Conservation (phyloP, 257 asterid species). For the Nicotiana obtusifolia region DNA sequence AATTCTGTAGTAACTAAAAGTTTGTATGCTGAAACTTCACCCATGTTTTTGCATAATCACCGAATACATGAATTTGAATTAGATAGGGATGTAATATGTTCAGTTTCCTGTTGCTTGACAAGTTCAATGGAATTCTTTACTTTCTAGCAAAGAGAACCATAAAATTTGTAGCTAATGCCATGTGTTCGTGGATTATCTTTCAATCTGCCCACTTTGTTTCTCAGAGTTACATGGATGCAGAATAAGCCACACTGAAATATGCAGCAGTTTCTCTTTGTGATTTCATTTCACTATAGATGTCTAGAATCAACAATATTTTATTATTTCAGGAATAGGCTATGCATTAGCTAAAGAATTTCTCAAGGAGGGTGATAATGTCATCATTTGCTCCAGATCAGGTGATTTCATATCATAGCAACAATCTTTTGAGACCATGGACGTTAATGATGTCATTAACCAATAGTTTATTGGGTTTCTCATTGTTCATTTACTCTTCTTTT, state of each 20-base stretch:
- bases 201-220: background rate
- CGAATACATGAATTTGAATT: background rate
- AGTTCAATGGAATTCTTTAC: background rate
- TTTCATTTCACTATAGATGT: background rate
- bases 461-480: background rate
- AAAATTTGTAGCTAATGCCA: background rate
- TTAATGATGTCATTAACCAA: background rate
- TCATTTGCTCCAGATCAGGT: slow-evolving; percentile 93
- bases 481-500: background rate
- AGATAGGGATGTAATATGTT: background rate
- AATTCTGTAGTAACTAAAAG: background rate
- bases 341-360: slow-evolving; percentile 90
- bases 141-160: background rate
- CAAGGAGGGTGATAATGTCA: slow-evolving; percentile 83
- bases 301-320: background rate
- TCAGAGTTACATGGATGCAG: background rate
- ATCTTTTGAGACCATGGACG: background rate
- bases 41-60: background rate
- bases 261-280: background rate
- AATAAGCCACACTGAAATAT: background rate
- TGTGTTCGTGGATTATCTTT: background rate
- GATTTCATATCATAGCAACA: slow-evolving; percentile 2
- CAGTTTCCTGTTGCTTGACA: background rate
- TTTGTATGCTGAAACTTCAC: background rate
- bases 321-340: slow-evolving; percentile 76